phyloP scores from a whole-genome alignment of 306 rosid species.

The Trichosanthes truncata region DNA sequence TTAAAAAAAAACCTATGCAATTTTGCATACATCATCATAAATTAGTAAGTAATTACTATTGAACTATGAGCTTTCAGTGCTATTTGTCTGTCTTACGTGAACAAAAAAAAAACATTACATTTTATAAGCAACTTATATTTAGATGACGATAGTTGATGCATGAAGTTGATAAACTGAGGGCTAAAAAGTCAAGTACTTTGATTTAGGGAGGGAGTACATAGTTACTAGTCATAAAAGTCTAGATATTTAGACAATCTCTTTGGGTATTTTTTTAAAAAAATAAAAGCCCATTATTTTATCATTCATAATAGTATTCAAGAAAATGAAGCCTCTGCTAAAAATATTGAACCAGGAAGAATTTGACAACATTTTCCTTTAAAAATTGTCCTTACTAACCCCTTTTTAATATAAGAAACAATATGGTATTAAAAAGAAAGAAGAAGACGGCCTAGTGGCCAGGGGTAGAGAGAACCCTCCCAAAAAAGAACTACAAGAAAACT shows the following conservation, averaged over 20 bases:
- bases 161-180: not conserved
- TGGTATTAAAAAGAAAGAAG: too few relatives aligned
- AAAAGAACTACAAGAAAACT: too few relatives aligned
- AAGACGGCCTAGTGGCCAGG: too few relatives aligned
- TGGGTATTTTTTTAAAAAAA: not conserved
- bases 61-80: not conserved
- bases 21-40: not conserved
- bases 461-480: too few relatives aligned
- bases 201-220: too few relatives aligned
- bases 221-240: not conserved
- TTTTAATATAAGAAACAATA: too few relatives aligned
- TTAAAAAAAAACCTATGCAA: not conserved
- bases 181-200: too few relatives aligned
- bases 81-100: not conserved
- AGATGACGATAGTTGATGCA: not conserved
- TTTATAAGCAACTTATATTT: not conserved
- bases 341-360: not conserved
- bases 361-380: not conserved
- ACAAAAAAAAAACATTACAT: not conserved
- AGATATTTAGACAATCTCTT: not conserved
- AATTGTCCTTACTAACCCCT: not conserved
- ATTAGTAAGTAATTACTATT: not conserved
- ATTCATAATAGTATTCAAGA: not conserved
- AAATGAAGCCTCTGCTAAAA: not conserved
- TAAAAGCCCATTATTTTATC: too few relatives aligned